These are phyloP conservation scores for Spongiforma sp. DNA, from an alignment of 1,284 basidiomycete species.

Conservation along the genomic window DNA sequence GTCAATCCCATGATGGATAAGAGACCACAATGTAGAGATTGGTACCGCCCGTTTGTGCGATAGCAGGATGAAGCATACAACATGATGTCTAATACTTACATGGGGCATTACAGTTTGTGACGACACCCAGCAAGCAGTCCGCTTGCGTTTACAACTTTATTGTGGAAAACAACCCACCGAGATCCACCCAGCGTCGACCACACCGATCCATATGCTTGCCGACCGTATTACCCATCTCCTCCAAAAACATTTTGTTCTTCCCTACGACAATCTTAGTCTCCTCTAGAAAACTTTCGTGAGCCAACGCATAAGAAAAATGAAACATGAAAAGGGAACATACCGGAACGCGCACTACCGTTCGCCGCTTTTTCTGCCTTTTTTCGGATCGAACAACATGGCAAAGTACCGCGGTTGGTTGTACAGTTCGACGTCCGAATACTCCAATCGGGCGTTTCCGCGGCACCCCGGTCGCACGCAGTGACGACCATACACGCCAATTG, in stretches of 20 bases:
- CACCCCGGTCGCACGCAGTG: conserved; percentile 77
- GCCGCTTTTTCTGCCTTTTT: conserved; percentile 64
- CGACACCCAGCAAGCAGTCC: background rate
- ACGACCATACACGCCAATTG: conserved; percentile 91
- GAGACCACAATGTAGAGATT: too few relatives aligned
- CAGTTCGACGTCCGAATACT: conserved; percentile 86
- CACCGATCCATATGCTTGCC: conserved; percentile 83
- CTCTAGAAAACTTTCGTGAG: conserved; percentile 45
- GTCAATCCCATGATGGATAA: too few relatives aligned
- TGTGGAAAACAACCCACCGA: conserved; percentile 71
- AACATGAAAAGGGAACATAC: conserved; percentile 42
- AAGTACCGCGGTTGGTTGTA: conserved; percentile 92
- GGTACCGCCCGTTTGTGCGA: too few relatives aligned
- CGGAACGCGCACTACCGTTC: conserved; percentile 51
- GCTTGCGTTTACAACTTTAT: conserved; percentile 58
- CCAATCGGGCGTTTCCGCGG: conserved; percentile 70
- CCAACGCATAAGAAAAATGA: background rate
- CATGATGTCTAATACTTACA: too few relatives aligned
- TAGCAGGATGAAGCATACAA: too few relatives aligned
- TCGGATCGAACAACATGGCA: conserved; percentile 74
- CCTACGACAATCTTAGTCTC: conserved; percentile 54
- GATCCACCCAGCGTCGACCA: conserved; percentile 87
- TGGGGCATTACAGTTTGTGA: too few relatives aligned
- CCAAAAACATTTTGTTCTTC: conserved; percentile 58
- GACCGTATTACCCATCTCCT: conserved; percentile 59